Evolutionary conservation across 768 basidiomycete species (phyloP).

Genomic region (Pleurotus platypus): DNA sequence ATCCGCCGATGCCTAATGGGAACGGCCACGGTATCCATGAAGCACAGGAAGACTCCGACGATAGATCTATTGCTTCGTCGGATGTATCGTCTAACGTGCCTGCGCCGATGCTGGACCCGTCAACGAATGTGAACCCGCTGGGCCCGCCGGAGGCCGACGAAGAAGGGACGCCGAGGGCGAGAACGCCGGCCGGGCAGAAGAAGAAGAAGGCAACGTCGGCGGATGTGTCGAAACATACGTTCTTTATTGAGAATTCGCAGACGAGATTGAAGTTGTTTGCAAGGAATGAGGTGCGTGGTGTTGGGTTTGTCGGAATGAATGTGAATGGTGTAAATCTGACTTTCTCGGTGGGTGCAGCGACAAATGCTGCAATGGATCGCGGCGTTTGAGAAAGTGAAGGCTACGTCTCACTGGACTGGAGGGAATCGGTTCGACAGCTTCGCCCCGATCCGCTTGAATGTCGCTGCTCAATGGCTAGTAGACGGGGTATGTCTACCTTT

Average conservation of each 20-base stretch:
- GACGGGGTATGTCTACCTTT: constrained; percentile 71
- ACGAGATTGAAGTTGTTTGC: constrained; percentile 84
- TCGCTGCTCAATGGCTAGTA: constrained; percentile 96
- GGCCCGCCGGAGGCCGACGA: constrained; percentile 12
- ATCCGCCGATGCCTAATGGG: constrained; percentile 7
- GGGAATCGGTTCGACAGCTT: constrained; percentile 92
- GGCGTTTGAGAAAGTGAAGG: constrained; percentile 77
- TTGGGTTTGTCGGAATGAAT: not conserved
- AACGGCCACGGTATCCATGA: constrained; percentile 3
- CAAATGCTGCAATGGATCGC: constrained; percentile 98
- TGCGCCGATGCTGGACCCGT: constrained; percentile 72
- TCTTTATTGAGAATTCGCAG: constrained; percentile 91
- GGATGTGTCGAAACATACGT: constrained; percentile 89
- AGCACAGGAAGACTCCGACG: constrained; percentile 15
- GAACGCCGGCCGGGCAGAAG: constrained; percentile 33
- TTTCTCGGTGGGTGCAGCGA: too few relatives aligned
- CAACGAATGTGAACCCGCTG: constrained; percentile 67
- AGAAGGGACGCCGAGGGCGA: constrained; percentile 12
- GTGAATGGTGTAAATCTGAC: too few relatives aligned
- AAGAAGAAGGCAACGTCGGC: constrained; percentile 44
- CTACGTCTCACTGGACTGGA: constrained; percentile 72
- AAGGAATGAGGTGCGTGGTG: constrained; percentile 66
- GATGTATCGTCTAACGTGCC: constrained; percentile 36
- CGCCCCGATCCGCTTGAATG: constrained; percentile 88
- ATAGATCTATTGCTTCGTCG: constrained; percentile 25